phyloP scores from a whole-genome alignment of 2,329 filamentous ascomycete genomes.

The Lasiodiplodia gonubiensis region DNA sequence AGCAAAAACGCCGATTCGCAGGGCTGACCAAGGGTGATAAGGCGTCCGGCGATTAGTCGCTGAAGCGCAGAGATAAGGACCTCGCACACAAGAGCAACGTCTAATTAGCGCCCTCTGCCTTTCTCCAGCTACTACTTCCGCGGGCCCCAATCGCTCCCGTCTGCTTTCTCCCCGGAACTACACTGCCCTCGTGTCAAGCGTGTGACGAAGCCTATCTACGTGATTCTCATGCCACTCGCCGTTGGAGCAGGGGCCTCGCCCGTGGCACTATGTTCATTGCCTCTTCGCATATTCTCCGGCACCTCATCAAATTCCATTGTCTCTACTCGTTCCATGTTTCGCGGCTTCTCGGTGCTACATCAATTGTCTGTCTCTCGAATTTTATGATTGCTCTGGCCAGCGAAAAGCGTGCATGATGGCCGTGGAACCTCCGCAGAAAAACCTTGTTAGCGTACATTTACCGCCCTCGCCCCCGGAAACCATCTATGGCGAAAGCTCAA shows the following conservation, averaged over 20 bases:
- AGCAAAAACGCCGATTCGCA: not conserved
- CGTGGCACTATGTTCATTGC: slow-evolving; percentile 3
- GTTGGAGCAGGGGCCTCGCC: slow-evolving; percentile 8
- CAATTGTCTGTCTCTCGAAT: not conserved
- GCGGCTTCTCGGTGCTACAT: not conserved
- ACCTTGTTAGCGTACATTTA: slow-evolving; percentile 35
- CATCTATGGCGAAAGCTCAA: slow-evolving; percentile 49
- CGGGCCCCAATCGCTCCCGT: not conserved
- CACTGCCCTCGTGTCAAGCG: slow-evolving; percentile 29
- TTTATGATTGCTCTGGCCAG: not conserved
- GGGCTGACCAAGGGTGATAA: slow-evolving; percentile 2
- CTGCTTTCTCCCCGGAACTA: slow-evolving; percentile 21
- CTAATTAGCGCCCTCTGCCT: not conserved
- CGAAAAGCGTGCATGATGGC: slow-evolving; percentile 27
- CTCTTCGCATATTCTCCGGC: slow-evolving; percentile 25
- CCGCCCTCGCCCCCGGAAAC: slow-evolving; percentile 48
- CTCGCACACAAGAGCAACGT: not conserved
- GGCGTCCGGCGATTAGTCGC: slow-evolving; percentile 1
- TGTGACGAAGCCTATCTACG: slow-evolving; percentile 33
- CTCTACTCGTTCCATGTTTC: slow-evolving; percentile 3
- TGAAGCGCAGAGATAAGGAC: slow-evolving; percentile 8
- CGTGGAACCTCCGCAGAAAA: slow-evolving; percentile 32
- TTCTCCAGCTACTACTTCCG: slow-evolving; percentile 21
- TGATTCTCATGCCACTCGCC: slow-evolving; percentile 19
- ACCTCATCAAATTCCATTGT: slow-evolving; percentile 13